These are phyloP conservation scores for Hanseniaspora meyeri DNA, from an alignment of 805 yeast genomes.

Conservation along the genomic window DNA sequence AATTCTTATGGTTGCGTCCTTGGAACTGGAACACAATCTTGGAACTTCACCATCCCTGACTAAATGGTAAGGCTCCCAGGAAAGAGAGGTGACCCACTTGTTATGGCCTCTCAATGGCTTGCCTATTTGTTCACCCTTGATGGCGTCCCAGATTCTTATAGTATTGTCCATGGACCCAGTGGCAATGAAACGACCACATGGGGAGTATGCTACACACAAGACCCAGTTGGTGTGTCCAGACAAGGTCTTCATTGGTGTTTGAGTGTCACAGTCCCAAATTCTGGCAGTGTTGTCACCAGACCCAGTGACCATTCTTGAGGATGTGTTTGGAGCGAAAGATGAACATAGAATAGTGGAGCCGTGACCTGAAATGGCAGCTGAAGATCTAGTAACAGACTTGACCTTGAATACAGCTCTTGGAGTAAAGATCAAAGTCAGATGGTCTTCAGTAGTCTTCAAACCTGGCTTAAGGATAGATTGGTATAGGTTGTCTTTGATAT, in stretches of 20 bases:
- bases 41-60: constrained; percentile 54
- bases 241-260: constrained; percentile 72
- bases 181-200: constrained; percentile 81
- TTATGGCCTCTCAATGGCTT: constrained; percentile 65
- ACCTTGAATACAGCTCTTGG: constrained; percentile 94
- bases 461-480: constrained; percentile 76
- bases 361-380: constrained; percentile 90
- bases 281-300: constrained; percentile 94
- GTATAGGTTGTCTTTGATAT: constrained; percentile 67
- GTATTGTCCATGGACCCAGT: constrained; percentile 94
- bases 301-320: constrained; percentile 81
- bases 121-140: constrained; percentile 62
- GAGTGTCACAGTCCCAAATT: constrained; percentile 93
- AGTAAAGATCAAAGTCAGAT: constrained; percentile 76
- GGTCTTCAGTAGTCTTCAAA: constrained; percentile 81
- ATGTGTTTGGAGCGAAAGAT: constrained; percentile 83
- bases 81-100: constrained; percentile 77
- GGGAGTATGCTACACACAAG: constrained; percentile 79
- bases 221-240: constrained; percentile 91
- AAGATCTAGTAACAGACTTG: constrained; percentile 75
- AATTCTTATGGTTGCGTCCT: constrained; percentile 76
- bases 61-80: constrained; percentile 91
- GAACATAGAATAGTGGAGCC: constrained; percentile 86
- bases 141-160: constrained; percentile 74
- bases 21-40: constrained; percentile 73